Base-by-base conservation (phyloP, 2,329 filamentous ascomycete genomes). In the Aspergillus ustus region DNA sequence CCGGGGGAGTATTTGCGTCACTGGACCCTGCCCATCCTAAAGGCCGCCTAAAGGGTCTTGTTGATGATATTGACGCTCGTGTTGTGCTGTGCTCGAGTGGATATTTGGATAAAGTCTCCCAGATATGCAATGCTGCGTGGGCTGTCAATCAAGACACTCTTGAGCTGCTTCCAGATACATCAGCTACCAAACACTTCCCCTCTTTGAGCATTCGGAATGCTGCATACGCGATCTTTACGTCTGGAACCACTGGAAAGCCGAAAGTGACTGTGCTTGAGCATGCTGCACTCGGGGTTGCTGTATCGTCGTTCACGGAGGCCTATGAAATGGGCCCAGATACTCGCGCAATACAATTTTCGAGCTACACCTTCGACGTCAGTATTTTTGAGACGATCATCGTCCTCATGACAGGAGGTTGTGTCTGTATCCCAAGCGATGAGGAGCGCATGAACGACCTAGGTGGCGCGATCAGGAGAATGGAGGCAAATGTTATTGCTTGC, bases 211-310 rank as follows among this genome's bases (percentile, higher is more conserved):
- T 73, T 3, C 52, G 62, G 2, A 76, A 74, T 56, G 70, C 73
- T 20, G 87, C 87, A 0, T 90, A 88, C 68, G 80, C 87, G 3
- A 82, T 91, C 4, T 87, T 89, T 63, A 85, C 83, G 0, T 84
- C 84, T 2, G 84, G 85, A 0, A 85, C 84, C 0, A 84, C 85
- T 1, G 83, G 82, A 52, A 82, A 81, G 54, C 84, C 85, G 0
- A 86, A 87, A 60, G 87, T 86, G 1, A 84, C 88, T 13, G 84
- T 88, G 19, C 85, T 89, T 62, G 85, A 84, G 7, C 89, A 91
- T 67, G 77, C 77, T 0, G 82, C 85, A 0, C 78, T 89, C 1
- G 84, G 84, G 1, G 85, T 86, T 0, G 80, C 82, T 0, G 82
- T 86, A 51, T 68, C 82, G 3, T 80, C 81, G 0, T 84, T 88